A percentile compares a stretch with the other conserved stretches of the same genome.
These are phyloP conservation scores for Helicostylum pulchrum DNA, from an alignment of 192 early-diverging fungal species.

Conservation along the genomic window DNA sequence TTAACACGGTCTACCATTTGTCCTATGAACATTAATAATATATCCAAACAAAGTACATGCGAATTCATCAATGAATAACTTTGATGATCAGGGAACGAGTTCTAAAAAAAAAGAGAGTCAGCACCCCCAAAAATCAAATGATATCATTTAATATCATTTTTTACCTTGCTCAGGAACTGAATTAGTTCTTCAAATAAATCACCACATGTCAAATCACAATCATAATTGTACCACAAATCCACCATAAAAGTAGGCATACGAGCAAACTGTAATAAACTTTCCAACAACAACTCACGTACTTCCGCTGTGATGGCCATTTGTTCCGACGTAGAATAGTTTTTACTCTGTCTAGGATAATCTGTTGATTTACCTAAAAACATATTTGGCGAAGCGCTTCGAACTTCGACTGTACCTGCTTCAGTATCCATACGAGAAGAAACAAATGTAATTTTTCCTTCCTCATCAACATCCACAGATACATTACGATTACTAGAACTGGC, in stretches of 20 bases:
- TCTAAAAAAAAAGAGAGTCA: constrained; percentile 26
- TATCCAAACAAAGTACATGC: constrained; percentile 73
- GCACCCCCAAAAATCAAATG: not conserved
- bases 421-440: not conserved
- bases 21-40: constrained; percentile 65
- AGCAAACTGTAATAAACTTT: constrained; percentile 73
- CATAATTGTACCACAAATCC: constrained; percentile 94
- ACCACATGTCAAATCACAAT: constrained; percentile 77
- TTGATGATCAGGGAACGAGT: constrained; percentile 74
- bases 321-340: constrained; percentile 11
- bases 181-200: constrained; percentile 89
- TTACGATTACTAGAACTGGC: constrained; percentile 20
- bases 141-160: not conserved
- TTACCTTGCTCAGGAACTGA: constrained; percentile 72
- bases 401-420: constrained; percentile 5
- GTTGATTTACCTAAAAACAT: constrained; percentile 23
- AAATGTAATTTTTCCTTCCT: constrained; percentile 30
- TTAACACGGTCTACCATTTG: constrained; percentile 64
- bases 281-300: constrained; percentile 81
- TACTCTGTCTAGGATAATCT: constrained; percentile 20
- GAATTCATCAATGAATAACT: constrained; percentile 55
- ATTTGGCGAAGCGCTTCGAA: constrained; percentile 30
- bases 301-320: constrained; percentile 60
- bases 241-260: constrained; percentile 73
- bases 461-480: constrained; percentile 21